Conservation (phyloP, 257 asterid genomes). For the Gentiana straminea region DNA sequence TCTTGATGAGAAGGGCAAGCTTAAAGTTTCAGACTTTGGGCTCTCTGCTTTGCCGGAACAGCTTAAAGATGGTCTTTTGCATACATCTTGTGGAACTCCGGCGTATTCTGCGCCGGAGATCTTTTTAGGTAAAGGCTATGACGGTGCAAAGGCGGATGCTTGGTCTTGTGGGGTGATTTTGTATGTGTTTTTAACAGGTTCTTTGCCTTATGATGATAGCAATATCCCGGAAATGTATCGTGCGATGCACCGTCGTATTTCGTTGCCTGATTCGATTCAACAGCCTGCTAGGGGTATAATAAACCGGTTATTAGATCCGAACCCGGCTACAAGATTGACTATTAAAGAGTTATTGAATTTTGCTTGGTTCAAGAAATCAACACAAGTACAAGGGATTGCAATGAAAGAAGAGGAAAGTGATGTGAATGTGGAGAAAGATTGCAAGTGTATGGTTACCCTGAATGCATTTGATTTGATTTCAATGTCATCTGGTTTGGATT, state of each 20-base stretch:
- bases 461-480: conserved; percentile 80
- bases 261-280: conserved; percentile 61
- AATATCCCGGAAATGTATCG: conserved; percentile 60
- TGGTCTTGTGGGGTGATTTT: conserved; percentile 89
- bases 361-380: conserved; percentile 57
- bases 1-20: conserved; percentile 40
- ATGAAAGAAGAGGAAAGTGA: neutral
- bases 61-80: conserved; percentile 42
- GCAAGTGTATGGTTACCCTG: conserved; percentile 20
- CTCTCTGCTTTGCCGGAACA: conserved; percentile 82
- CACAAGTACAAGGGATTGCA: no score
- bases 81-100: conserved; percentile 89
- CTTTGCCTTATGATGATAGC: conserved; percentile 60
- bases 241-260: conserved; percentile 50
- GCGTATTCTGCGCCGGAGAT: conserved; percentile 92
- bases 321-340: conserved; percentile 45
- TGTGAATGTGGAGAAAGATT: conserved; percentile 18
- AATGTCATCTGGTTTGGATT: conserved; percentile 64
- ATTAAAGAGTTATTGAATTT: conserved; percentile 47
- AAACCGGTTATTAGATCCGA: conserved; percentile 59
- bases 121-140: conserved; percentile 54
- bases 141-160: conserved; percentile 84
- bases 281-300: conserved; percentile 45
- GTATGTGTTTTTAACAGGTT: conserved; percentile 52
- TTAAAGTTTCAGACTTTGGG: conserved; percentile 77